Evolutionary conservation across 2,329 filamentous ascomycete species (phyloP), one percentile per base, ranked within the genome.

Genomic region (Falciphora oryzae): DNA sequence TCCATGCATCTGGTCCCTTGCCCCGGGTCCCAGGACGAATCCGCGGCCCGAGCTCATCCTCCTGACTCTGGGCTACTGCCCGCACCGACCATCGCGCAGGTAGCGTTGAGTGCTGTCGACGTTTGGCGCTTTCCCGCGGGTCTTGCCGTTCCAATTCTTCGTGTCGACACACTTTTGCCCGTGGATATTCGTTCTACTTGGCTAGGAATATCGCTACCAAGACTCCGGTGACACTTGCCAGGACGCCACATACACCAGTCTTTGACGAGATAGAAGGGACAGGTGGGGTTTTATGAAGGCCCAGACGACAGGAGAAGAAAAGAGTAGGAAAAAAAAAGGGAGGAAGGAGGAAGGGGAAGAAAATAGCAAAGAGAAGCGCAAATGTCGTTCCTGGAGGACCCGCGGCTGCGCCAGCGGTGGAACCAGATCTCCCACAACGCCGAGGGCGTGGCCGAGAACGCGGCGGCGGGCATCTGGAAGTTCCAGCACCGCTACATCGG

Each of bases 321-420:
- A 16, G 10, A 53, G 6, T 6, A 18, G 3, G n/a, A n/a, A 53
- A 53, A 8, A 25, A 4, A 53, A 53, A 7, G 22, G 22, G 25
- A 38, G 28, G 8, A 60, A 31, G 31, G 1, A 6, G 11, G 31
- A 35, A n/a, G 31, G 31, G 6, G 27, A 60, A 60, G 14, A 14
- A 35, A 60, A 25, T 31, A 31, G 5, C 28, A 31, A 60, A 35
- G 31, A 25, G 29, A 16, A 29, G 27, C 75, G 14, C 77, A 58
- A 67, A 86, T 86, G 84, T 79, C 83, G 64, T 86, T 89, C 69
- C 80, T 89, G 69, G 86, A 89, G 73, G 93, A 97, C 77, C 93
- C 93, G 67, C 91, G 93, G 72, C 87, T 97, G 76, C 92, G 93
- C 69, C 93, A 96, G 77, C 92, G 91, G 71, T 92, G 96, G 85